Base-by-base conservation (phyloP, 2,329 filamentous ascomycete genomes). In the Penicillium sp. region DNA sequence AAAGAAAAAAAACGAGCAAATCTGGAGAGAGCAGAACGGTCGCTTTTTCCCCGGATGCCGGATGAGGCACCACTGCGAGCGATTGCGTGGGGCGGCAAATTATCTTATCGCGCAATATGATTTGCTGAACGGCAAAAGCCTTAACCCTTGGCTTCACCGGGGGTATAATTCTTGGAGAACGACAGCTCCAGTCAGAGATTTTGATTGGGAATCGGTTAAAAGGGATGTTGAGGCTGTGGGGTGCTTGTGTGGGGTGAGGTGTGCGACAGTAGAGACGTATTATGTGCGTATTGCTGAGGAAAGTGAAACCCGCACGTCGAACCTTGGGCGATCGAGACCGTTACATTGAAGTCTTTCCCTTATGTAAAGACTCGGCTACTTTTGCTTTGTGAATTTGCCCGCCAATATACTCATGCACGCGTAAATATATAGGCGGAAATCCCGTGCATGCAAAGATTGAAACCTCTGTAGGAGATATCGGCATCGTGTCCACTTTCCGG, bases 121-220 rank as follows among this genome's bases (percentile, higher is more conserved):
- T 61, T 61, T 43, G 57, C 35, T 31, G 31, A 19, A 22, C 50
- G 57, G 57, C n/a, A 55, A 60, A 60, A 57, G 51, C 54, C 48
- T 60, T 60, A 59, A 21, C 57, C 53, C 41, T 44, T 26, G 26
- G 8, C 33, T 29, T 41, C 33, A 39, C 48, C 33, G 48, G 22
- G 19, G 19, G 19, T 21, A 41, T 41, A 13, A 21, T 6, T n/a
- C 35, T 39, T 39, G 35, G n/a, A 37, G 35, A 39, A 19, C n/a
- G 19, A 39, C 35, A 39, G n/a, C n/a, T 39, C n/a, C 16, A 39
- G 35, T 41, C 19, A 41, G 22, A 13, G 22, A 39, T 41, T 5
- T 27, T 50, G 33, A 50, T 50, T 50, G 47, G 47, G 6, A 11
- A 7, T 50, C 48, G 48, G 48, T 27, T 41, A 50, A 41, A 41